phyloP scores from a whole-genome alignment of 1,139 yeast species.

The Candida sp. region DNA sequence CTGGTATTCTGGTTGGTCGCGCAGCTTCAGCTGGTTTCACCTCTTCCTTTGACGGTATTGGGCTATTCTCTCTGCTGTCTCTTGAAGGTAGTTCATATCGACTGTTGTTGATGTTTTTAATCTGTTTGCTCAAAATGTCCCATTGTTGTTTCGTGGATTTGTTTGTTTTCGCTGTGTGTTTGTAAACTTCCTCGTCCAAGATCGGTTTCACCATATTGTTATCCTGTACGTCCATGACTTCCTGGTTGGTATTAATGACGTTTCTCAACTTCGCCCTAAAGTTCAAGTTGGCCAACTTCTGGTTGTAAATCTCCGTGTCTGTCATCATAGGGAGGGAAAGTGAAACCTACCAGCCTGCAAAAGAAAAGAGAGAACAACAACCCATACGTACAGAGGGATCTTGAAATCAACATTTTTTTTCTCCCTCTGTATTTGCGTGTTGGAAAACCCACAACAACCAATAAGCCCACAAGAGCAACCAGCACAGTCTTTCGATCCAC shows the following conservation, averaged over 20 bases:
- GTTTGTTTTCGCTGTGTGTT: neutral
- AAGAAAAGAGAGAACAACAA: neutral
- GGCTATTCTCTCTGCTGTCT: neutral
- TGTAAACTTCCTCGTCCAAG: neutral
- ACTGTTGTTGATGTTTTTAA: neutral
- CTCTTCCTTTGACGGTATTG: neutral
- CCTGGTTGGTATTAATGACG: neutral
- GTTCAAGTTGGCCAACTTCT: neutral
- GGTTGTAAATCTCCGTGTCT: constrained; percentile 1
- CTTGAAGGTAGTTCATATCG: neutral
- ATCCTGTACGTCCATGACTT: constrained; percentile 1
- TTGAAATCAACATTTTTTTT: neutral
- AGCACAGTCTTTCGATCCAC: neutral
- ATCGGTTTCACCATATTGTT: constrained; percentile 2
- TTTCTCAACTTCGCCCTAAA: neutral
- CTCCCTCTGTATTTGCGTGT: neutral
- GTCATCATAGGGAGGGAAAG: neutral
- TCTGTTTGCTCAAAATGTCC: neutral
- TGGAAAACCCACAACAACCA: neutral
- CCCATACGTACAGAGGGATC: neutral
- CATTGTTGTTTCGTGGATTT: neutral
- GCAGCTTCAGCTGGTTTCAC: neutral
- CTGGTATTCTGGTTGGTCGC: neutral
- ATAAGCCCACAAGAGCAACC: neutral
- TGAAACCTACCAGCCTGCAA: neutral